A percentile compares a stretch with the other conserved stretches of the same genome.
Evolutionary conservation across 2,329 filamentous ascomycete genomes (phyloP).

Genomic region (Fusarium lyarnte): DNA sequence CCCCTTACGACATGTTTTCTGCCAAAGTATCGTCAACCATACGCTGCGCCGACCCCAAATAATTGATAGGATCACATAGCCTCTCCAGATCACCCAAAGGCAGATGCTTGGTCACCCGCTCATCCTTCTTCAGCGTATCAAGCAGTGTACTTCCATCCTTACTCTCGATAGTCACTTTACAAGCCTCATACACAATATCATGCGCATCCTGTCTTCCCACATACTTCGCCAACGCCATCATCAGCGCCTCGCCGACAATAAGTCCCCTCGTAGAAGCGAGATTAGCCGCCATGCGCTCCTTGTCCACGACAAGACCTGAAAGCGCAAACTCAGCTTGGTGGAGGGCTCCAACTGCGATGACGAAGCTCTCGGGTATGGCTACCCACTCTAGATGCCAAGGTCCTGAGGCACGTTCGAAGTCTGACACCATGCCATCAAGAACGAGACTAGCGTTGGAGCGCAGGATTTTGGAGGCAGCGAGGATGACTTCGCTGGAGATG

Average conservation of each 20-base stretch:
- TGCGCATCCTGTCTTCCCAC: constrained; percentile 63
- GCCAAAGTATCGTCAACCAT: neutral
- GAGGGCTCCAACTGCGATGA: constrained; percentile 61
- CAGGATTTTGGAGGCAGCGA: constrained; percentile 63
- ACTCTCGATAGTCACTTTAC: constrained; percentile 39
- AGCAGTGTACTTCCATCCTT: neutral
- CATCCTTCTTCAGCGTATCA: neutral
- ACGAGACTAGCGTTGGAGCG: constrained; percentile 61
- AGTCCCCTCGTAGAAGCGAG: constrained; percentile 61
- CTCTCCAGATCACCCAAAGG: neutral
- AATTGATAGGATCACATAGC: constrained; percentile 12
- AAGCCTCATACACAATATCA: constrained; percentile 66
- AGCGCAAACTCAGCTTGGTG: constrained; percentile 64
- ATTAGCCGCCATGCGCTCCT: constrained; percentile 59
- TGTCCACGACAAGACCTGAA: constrained; percentile 60
- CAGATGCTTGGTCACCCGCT: rapidly evolving
- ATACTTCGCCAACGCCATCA: constrained; percentile 66
- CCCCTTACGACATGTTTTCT: rapidly evolving
- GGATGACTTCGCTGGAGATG: constrained; percentile 65
- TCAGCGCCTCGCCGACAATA: constrained; percentile 68
- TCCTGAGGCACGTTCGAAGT: constrained; percentile 66
- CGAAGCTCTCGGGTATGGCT: constrained; percentile 63
- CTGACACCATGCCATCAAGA: constrained; percentile 65
- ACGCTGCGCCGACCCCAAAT: neutral
- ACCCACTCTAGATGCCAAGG: constrained; percentile 70